Base-by-base conservation (phyloP, 108 stramenopile species). In the Seminavis robusta region DNA sequence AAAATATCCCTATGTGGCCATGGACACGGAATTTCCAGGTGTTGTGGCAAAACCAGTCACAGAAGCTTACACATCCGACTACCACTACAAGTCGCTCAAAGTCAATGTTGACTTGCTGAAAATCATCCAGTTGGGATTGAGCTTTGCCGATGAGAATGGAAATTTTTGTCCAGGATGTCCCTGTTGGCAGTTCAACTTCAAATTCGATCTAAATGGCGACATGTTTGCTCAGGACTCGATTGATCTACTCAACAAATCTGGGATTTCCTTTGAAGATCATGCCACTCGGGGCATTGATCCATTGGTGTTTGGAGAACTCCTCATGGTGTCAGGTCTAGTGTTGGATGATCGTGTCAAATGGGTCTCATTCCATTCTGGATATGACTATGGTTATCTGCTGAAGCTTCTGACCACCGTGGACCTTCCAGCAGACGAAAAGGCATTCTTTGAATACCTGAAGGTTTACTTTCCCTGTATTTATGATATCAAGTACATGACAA, bases 141-240 rank as follows among this genome's bases (percentile, higher is more conserved):
- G 82, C 11, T 96, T 99, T 56, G 89, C 92, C 23, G 97, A 98
- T 62, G 93, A 79, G 33, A 51, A 96, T 41, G 98, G 98, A 28
- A 95, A 98, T 59, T 83, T 85, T 50, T 86, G 79, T 48, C 74
- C 69, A 40, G 90, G 84, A 47, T 97, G 96, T 82, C 91, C 93
- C 41, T 95, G 93, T 67, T 99, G 97, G 97, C 99, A 99, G 72
- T 98, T 99, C 78, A 98, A 99, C 76, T 98, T 99, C 67, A 73
- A 81, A 49, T 99, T 98, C 64, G 79, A 80, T 59, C 61, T 98
- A 32, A 75, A 75, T 29, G 95, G 91, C 52, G 99, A 99, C 76
- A 98, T 98, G 90, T 98, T 96, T 77, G 97, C 97, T 1, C 95
- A 98, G 61, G 99, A 98, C 60, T 94, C 92, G 27, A 99, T 99